Conservation (phyloP, 2,329 filamentous ascomycete species). For the Plenodomus lindquistii region DNA sequence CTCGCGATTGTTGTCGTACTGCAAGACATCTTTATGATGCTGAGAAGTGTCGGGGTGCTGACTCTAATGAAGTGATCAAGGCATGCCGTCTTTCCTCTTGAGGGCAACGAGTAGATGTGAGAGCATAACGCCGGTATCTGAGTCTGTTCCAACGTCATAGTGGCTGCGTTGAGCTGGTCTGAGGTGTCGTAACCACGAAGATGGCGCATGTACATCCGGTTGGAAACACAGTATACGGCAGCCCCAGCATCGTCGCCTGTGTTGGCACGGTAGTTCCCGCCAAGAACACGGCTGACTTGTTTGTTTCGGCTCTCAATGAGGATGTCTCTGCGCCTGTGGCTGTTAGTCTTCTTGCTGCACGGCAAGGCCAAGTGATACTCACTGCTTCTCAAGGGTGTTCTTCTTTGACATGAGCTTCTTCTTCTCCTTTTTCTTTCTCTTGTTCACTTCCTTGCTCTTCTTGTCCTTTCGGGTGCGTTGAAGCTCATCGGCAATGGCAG, state of each 20-base stretch:
- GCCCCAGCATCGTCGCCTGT: conserved; percentile 10
- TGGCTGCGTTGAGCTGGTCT: neutral
- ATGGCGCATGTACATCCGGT: conserved; percentile 21
- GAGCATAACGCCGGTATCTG: conserved; percentile 17
- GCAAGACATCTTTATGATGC: conserved; percentile 21
- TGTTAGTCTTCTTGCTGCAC: neutral
- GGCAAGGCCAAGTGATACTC: neutral
- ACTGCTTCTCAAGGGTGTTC: neutral
- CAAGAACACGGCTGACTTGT: conserved; percentile 7
- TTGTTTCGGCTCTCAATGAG: conserved; percentile 11
- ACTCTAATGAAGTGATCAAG: conserved; percentile 7
- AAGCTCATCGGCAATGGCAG: neutral
- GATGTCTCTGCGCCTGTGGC: conserved; percentile 1
- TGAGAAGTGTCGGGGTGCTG: conserved; percentile 10
- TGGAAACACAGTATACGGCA: conserved; percentile 24
- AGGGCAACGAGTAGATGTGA: conserved; percentile 16
- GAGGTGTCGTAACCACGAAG: conserved; percentile 6
- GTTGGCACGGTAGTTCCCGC: conserved; percentile 13
- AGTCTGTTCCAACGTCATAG: conserved; percentile 15
- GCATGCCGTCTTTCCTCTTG: conserved; percentile 8
- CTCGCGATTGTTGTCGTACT: conserved; percentile 15
- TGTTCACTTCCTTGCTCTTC: neutral
- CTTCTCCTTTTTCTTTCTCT: conserved; percentile 3
- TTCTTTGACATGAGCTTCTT: neutral
- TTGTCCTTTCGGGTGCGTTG: neutral